Conservation (phyloP, 2,329 filamentous ascomycete genomes). For the Paradendryphiella salina region DNA sequence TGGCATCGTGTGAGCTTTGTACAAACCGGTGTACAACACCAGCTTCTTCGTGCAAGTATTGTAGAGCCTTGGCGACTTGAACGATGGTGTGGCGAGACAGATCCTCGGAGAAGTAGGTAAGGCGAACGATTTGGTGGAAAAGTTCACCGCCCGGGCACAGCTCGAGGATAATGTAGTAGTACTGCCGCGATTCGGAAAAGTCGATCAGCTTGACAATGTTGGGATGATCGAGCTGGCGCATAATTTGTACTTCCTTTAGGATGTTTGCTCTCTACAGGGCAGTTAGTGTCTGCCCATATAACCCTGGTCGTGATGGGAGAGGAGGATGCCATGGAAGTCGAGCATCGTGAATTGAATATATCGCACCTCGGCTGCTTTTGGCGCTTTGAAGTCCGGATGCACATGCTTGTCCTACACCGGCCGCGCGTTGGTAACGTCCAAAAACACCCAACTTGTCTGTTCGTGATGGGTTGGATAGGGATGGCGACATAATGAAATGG, state of each 20-base stretch:
- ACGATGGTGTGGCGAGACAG: constrained; percentile 91
- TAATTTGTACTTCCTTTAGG: constrained; percentile 97
- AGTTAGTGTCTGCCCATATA: constrained; percentile 48
- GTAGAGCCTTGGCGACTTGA: constrained; percentile 91
- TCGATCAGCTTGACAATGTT: constrained; percentile 94
- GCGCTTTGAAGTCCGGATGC: constrained; percentile 92
- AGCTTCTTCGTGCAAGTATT: constrained; percentile 91
- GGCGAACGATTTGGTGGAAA: constrained; percentile 96
- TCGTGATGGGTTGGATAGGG: constrained; percentile 35
- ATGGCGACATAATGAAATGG: constrained; percentile 36
- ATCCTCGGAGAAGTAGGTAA: constrained; percentile 98
- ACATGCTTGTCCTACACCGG: constrained; percentile 79
- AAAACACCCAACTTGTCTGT: constrained; percentile 26
- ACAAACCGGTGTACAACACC: constrained; percentile 95
- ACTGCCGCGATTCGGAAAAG: constrained; percentile 90
- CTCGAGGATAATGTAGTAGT: constrained; percentile 97
- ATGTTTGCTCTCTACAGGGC: constrained; percentile 83
- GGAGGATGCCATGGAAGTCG: constrained; percentile 37
- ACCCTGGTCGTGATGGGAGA: constrained; percentile 22
- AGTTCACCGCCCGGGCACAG: constrained; percentile 93
- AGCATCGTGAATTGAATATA: constrained; percentile 32
- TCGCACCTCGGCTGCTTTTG: constrained; percentile 96
- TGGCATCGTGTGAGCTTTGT: constrained; percentile 4
- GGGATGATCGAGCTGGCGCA: constrained; percentile 94
- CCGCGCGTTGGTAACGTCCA: constrained; percentile 55